Conservation (phyloP, 2,329 filamentous ascomycete genomes). For the Fusarium incarnatum region DNA sequence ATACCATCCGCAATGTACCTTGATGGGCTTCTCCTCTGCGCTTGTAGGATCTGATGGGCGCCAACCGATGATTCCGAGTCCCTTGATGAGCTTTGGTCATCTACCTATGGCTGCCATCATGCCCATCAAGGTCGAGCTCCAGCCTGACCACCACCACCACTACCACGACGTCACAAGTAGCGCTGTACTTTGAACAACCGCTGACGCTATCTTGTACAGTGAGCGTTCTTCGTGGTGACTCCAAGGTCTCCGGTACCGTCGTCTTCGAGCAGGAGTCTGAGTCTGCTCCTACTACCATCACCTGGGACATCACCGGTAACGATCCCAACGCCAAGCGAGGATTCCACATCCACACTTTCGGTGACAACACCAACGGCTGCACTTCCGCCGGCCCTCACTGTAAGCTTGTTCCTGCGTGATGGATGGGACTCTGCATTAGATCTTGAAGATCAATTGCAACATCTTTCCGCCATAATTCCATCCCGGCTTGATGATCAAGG, state of each 20-base stretch:
- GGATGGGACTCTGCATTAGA: neutral
- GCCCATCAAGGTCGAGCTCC: slow-evolving; percentile 7
- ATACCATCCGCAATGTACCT: slow-evolving; percentile 51
- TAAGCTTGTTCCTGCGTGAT: slow-evolving; percentile 61
- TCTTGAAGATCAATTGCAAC: neutral
- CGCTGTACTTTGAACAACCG: slow-evolving; percentile 6
- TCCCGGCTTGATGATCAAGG: neutral
- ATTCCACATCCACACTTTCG: slow-evolving; percentile 98
- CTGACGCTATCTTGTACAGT: slow-evolving; percentile 66
- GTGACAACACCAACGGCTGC: slow-evolving; percentile 99
- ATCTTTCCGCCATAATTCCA: neutral
- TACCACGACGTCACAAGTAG: neutral
- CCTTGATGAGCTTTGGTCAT: slow-evolving; percentile 49
- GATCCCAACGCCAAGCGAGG: slow-evolving; percentile 96
- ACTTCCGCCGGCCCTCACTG: slow-evolving; percentile 98
- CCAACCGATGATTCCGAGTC: slow-evolving; percentile 37
- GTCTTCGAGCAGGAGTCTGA: slow-evolving; percentile 94
- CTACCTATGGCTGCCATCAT: slow-evolving; percentile 6
- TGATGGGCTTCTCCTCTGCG: slow-evolving; percentile 55
- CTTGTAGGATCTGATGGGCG: slow-evolving; percentile 7
- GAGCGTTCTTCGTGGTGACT: slow-evolving; percentile 97
- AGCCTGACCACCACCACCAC: neutral
- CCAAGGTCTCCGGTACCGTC: slow-evolving; percentile 92
- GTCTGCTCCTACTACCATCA: slow-evolving; percentile 83
- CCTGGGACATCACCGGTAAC: slow-evolving; percentile 92